Evolutionary conservation across 148 eudicot species (phyloP).

Genomic region (Cornus florida): DNA sequence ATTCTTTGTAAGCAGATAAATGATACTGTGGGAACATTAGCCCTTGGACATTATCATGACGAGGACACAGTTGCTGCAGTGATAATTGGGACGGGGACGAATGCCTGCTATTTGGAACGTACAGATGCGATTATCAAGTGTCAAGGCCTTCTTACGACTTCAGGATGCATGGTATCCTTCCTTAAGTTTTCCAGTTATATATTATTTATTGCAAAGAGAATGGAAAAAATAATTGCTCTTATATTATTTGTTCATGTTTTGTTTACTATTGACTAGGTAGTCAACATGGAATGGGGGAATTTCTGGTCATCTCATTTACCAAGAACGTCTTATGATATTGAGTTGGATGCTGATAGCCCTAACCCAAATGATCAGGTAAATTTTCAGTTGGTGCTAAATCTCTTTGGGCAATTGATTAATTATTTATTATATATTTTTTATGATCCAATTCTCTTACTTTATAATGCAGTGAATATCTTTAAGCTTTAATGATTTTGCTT

Average conservation of each 20-base stretch:
- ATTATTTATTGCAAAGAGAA: neutral
- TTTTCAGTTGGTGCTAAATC: constrained; percentile 3
- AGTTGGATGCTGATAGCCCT: constrained; percentile 82
- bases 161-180: constrained; percentile 85
- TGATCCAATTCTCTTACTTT: neutral
- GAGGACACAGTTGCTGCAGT: constrained; percentile 94
- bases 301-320: constrained; percentile 97
- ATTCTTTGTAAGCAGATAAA: constrained; percentile 51
- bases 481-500: constrained; percentile 15
- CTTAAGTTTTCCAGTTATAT: neutral
- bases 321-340: constrained; percentile 73
- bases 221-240: neutral
- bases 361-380: constrained; percentile 86
- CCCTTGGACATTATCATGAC: constrained; percentile 87
- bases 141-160: constrained; percentile 76
- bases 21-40: constrained; percentile 92
- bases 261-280: constrained; percentile 47
- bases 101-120: constrained; percentile 90
- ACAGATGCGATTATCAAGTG: constrained; percentile 91
- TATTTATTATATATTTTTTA: neutral
- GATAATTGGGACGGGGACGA: constrained; percentile 89
- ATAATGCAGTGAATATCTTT: neutral
- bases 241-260: neutral
- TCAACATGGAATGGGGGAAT: constrained; percentile 97
- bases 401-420: neutral